Conservation (phyloP, 2,329 filamentous ascomycete genomes). For the Penicillium sp. region DNA sequence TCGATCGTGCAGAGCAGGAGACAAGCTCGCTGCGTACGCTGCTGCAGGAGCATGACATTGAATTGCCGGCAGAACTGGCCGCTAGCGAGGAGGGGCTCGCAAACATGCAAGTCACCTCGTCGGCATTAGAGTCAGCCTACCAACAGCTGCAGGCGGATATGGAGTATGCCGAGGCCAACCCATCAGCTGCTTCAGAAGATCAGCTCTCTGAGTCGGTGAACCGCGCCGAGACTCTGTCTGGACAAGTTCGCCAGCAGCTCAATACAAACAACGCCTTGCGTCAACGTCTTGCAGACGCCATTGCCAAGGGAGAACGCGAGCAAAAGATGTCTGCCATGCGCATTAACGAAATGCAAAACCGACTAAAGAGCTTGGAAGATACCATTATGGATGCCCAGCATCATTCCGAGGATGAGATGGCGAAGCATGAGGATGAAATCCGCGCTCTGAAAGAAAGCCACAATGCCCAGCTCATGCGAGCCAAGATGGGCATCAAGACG, state of each 20-base stretch:
- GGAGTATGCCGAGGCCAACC: conserved; percentile 64
- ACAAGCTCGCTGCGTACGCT: conserved; percentile 76
- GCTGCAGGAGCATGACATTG: conserved; percentile 77
- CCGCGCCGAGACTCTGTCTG: conserved; percentile 74
- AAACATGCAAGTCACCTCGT: conserved; percentile 58
- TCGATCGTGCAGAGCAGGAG: conserved; percentile 92
- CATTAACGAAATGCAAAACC: conserved; percentile 78
- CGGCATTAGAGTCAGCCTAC: conserved; percentile 70
- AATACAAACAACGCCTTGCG: conserved; percentile 72
- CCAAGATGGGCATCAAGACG: conserved; percentile 53
- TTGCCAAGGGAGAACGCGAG: conserved; percentile 77
- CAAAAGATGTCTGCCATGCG: conserved; percentile 75
- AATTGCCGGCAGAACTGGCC: conserved; percentile 60
- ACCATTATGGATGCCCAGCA: conserved; percentile 77
- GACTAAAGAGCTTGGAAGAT: conserved; percentile 78
- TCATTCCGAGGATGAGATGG: conserved; percentile 77
- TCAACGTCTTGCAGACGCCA: conserved; percentile 70
- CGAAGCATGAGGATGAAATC: conserved; percentile 82
- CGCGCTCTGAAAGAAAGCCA: conserved; percentile 70
- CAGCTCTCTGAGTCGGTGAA: conserved; percentile 38
- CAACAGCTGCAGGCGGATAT: conserved; percentile 66
- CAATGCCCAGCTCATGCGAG: conserved; percentile 70
- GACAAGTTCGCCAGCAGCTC: conserved; percentile 75
- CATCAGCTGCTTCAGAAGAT: conserved; percentile 68
- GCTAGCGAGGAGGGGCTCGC: conserved; percentile 41